These are phyloP conservation scores for Barnettozyma sp. DNA, from an alignment of 805 yeast genomes.

Conservation along the genomic window DNA sequence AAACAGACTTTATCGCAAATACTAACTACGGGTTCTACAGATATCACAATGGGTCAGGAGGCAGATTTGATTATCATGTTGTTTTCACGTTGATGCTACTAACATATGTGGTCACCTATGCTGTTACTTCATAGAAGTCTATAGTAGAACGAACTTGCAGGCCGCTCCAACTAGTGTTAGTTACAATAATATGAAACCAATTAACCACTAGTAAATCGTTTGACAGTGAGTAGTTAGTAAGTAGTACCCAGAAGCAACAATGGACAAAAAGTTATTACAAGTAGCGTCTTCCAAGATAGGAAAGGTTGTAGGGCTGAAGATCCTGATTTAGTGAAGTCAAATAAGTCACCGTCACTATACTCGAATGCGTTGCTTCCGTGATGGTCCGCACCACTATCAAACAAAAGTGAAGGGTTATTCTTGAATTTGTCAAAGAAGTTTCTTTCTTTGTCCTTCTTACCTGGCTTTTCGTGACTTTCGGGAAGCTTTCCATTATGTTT, in stretches of 20 bases:
- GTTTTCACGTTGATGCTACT: not conserved
- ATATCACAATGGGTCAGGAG: constrained; percentile 2
- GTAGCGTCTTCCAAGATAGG: not conserved
- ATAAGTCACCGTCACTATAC: constrained; percentile 1
- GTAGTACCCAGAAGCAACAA: no score
- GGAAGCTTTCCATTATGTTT: not conserved
- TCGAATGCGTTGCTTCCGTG: not conserved
- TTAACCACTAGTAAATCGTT: no score
- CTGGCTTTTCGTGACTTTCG: not conserved
- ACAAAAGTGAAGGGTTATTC: constrained; percentile 9
- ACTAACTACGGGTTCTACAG: constrained; percentile 14
- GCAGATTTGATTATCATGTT: not conserved
- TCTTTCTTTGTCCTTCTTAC: not conserved
- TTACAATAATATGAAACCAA: no score
- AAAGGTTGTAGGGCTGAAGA: not conserved
- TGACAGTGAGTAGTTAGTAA: no score
- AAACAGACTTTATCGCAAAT: constrained; percentile 15
- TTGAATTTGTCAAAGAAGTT: constrained; percentile 7
- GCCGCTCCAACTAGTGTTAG: no score
- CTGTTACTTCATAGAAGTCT: no score
- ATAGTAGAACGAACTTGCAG: no score
- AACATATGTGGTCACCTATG: not conserved
- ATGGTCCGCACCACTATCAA: constrained; percentile 1
- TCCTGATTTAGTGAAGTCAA: constrained; percentile 10
- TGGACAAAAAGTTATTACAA: not conserved